Evolutionary conservation across 148 eudicot species (phyloP).

Genomic region (Rheum nobile): DNA sequence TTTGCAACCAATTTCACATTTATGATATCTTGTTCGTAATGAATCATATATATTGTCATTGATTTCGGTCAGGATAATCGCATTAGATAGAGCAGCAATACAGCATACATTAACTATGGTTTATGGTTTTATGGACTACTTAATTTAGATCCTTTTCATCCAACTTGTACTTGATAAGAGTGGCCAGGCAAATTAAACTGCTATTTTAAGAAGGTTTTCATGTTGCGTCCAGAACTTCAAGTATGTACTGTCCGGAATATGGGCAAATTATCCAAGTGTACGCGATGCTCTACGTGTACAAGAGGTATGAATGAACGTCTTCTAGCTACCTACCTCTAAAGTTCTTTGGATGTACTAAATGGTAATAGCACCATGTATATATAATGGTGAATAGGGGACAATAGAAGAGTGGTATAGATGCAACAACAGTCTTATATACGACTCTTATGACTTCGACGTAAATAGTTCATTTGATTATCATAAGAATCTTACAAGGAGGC

Average conservation of each 20-base stretch:
- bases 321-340: not conserved
- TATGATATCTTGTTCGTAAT: not conserved
- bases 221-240: conserved; percentile 11
- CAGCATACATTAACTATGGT: no score
- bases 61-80: no score
- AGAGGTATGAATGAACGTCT: not conserved
- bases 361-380: not conserved
- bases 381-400: conserved; percentile 5
- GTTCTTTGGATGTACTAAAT: not conserved
- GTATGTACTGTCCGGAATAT: conserved; percentile 9
- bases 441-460: conserved; percentile 6
- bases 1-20: not conserved
- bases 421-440: conserved; percentile 6
- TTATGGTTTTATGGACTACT: no score
- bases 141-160: no score
- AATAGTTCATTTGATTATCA: conserved; percentile 8
- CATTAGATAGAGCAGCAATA: no score
- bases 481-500: conserved; percentile 7
- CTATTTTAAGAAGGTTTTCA: not conserved
- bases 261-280: conserved; percentile 13
- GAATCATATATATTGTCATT: no score
- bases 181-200: no score
- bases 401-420: conserved; percentile 12
- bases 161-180: no score
- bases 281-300: conserved; percentile 13